phyloP scores from a whole-genome alignment of 129 eudicot species.

The Erigeron canadensis region DNA sequence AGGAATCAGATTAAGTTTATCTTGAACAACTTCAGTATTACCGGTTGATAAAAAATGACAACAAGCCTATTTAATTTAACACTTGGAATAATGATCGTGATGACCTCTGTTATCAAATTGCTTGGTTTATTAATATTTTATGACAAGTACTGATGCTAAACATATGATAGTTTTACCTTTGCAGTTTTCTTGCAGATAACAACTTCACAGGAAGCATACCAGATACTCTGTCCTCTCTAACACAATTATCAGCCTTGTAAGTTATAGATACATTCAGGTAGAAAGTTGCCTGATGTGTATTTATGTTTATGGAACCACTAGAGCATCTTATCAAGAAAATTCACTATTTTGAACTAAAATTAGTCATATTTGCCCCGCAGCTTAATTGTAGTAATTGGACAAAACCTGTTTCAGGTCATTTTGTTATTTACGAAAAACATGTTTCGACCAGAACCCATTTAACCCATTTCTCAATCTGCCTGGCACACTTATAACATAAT shows the following conservation, averaged over 20 bases:
- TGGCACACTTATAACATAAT: background rate
- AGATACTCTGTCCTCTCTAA: constrained; percentile 57
- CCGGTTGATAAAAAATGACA: constrained; percentile 1
- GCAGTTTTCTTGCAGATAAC: constrained; percentile 98
- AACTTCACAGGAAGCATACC: constrained; percentile 83
- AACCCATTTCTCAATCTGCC: background rate
- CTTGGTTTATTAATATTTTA: background rate
- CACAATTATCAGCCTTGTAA: constrained; percentile 66
- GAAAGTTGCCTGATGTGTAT: background rate
- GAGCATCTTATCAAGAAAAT: no score
- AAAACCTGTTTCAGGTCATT: background rate
- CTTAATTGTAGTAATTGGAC: background rate
- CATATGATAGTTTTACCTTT: constrained; percentile 59
- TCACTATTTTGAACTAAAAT: no score
- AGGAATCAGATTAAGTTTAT: background rate
- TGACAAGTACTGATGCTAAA: constrained; percentile 23
- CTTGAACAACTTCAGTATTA: background rate
- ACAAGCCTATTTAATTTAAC: background rate
- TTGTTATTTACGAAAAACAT: background rate
- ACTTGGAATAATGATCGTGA: background rate
- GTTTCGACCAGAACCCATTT: background rate
- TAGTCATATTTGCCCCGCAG: no score
- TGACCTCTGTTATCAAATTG: background rate
- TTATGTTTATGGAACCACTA: no score
- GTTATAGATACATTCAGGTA: constrained; percentile 7